These are phyloP conservation scores for Trametes meyenii DNA, from an alignment of 768 basidiomycete genomes.

Conservation along the genomic window DNA sequence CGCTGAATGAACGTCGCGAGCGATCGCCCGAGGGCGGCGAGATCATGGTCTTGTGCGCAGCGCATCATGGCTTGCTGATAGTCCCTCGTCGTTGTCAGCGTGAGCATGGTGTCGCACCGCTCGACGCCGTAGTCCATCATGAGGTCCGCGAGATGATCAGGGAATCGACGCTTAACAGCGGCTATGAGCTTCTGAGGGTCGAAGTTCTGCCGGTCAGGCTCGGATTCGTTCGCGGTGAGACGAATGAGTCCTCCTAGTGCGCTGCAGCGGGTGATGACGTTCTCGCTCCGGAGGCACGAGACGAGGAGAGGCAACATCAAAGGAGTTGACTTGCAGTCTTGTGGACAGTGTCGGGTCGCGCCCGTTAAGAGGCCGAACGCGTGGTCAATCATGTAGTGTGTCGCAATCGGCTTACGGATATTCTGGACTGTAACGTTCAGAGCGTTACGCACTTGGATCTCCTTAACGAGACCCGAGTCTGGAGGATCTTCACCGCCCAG, in stretches of 20 bases:
- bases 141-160: conserved; percentile 48
- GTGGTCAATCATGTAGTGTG: conserved; percentile 52
- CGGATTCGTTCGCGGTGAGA: conserved; percentile 46
- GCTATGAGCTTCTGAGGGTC: conserved; percentile 54
- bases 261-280: conserved; percentile 53
- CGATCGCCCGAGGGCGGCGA: conserved; percentile 53
- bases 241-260: conserved; percentile 59
- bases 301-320: conserved; percentile 53
- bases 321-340: conserved; percentile 47
- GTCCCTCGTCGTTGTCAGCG: conserved; percentile 42
- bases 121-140: conserved; percentile 51
- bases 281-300: conserved; percentile 55
- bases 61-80: conserved; percentile 58
- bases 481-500: conserved; percentile 43
- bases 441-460: conserved; percentile 42
- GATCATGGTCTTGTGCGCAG: conserved; percentile 48
- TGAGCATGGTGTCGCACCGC: conserved; percentile 46
- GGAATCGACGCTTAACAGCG: conserved; percentile 46
- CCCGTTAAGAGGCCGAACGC: conserved; percentile 50
- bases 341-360: conserved; percentile 47
- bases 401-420: conserved; percentile 46
- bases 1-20: conserved; percentile 52
- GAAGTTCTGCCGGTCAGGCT: conserved; percentile 47
- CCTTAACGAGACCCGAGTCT: conserved; percentile 41
- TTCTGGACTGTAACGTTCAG: conserved; percentile 46